Evolutionary conservation across 805 yeast genomes (phyloP).

Genomic region (Candida tallmaniae): DNA sequence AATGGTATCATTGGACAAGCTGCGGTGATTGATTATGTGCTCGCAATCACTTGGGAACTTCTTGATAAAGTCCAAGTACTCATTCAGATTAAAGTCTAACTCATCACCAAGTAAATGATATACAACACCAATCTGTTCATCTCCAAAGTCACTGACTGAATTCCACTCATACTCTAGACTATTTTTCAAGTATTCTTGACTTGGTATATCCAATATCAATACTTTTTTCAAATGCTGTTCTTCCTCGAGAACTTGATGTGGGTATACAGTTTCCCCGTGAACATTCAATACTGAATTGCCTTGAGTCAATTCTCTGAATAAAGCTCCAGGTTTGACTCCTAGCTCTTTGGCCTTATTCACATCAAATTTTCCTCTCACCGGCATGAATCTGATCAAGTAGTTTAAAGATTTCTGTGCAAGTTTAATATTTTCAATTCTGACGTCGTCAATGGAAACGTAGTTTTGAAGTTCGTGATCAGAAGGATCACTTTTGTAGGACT

Average conservation of each 20-base stretch:
- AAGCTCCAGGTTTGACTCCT: conserved; percentile 64
- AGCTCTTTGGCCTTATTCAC: conserved; percentile 59
- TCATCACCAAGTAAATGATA: conserved; percentile 75
- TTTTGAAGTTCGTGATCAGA: conserved; percentile 35
- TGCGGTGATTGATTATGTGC: conserved; percentile 74
- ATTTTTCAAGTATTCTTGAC: conserved; percentile 33
- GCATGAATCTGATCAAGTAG: conserved; percentile 63
- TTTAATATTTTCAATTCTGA: not conserved
- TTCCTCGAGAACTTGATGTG: conserved; percentile 71
- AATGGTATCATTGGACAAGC: conserved; percentile 56
- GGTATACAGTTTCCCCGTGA: conserved; percentile 54
- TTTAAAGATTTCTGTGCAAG: conserved; percentile 47
- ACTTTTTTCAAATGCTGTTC: conserved; percentile 55
- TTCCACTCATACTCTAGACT: conserved; percentile 27
- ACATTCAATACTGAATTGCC: conserved; percentile 56
- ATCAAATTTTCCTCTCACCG: conserved; percentile 74
- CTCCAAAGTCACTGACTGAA: conserved; percentile 23
- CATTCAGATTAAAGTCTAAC: conserved; percentile 40
- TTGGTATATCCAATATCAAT: conserved; percentile 72
- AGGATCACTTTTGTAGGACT: conserved; percentile 34
- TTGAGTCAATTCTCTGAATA: conserved; percentile 53
- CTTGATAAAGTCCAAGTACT: conserved; percentile 47
- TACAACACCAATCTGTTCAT: conserved; percentile 47
- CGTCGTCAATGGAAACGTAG: conserved; percentile 20
- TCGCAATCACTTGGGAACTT: conserved; percentile 47